Evolutionary conservation across 1,284 basidiomycete species (phyloP).

Genomic region (Ustilago xerochloae): DNA sequence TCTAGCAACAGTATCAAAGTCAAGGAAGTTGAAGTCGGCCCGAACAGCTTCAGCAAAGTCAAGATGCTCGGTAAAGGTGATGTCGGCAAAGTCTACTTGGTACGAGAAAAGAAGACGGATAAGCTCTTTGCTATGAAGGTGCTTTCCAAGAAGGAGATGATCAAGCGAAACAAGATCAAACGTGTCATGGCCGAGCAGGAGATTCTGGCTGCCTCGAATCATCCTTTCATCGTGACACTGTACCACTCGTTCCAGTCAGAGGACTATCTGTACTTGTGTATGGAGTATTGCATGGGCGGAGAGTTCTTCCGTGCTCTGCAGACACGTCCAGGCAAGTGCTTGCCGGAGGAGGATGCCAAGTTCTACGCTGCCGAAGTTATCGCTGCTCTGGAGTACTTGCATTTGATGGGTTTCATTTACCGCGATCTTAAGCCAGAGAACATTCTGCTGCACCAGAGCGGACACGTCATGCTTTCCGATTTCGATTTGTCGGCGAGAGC

Average conservation of each 20-base stretch:
- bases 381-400: slow-evolving; percentile 96
- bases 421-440: slow-evolving; percentile 96
- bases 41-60: slow-evolving; percentile 65
- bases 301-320: slow-evolving; percentile 91
- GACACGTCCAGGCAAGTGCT: slow-evolving; percentile 92
- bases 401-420: slow-evolving; percentile 91
- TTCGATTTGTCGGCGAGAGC: slow-evolving; percentile 98
- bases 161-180: slow-evolving; percentile 68
- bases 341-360: slow-evolving; percentile 91
- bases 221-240: slow-evolving; percentile 67
- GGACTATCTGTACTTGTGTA: slow-evolving; percentile 67
- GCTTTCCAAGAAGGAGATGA: slow-evolving; percentile 67
- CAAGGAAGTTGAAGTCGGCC: slow-evolving; percentile 69
- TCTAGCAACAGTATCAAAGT: slow-evolving; percentile 98
- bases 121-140: slow-evolving; percentile 67
- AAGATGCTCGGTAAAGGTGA: slow-evolving; percentile 68
- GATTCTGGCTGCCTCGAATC: slow-evolving; percentile 65
- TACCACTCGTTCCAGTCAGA: slow-evolving; percentile 68
- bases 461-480: slow-evolving; percentile 98
- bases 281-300: slow-evolving; percentile 93
- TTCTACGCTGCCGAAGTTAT: slow-evolving; percentile 99
- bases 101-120: slow-evolving; percentile 61
- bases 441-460: slow-evolving; percentile 94
- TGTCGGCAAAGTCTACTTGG: slow-evolving; percentile 67
- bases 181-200: slow-evolving; percentile 67